Conservation (phyloP, 1,284 basidiomycete genomes). For the Moesziomyces sp. region DNA sequence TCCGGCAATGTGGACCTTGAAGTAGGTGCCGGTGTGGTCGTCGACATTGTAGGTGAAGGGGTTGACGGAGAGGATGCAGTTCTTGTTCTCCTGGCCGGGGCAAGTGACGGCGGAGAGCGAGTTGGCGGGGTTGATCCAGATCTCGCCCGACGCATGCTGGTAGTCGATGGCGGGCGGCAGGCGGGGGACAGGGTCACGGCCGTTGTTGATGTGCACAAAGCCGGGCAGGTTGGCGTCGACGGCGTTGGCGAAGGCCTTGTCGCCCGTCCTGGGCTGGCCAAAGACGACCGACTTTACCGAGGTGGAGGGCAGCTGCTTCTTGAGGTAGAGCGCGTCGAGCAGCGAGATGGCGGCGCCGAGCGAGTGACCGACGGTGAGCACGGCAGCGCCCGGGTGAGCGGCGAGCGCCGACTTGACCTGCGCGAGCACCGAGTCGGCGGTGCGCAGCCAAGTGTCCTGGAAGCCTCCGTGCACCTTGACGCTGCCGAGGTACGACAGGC, state of each 20-base stretch:
- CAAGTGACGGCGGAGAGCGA: slow-evolving; percentile 42
- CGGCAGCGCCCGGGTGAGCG: slow-evolving; percentile 29
- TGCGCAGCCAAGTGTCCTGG: slow-evolving; percentile 54
- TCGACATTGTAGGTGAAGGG: slow-evolving; percentile 28
- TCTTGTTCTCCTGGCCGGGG: slow-evolving; percentile 63
- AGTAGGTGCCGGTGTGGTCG: slow-evolving; percentile 61
- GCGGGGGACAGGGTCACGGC: slow-evolving; percentile 50
- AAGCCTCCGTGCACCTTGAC: slow-evolving; percentile 55
- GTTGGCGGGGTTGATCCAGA: slow-evolving; percentile 59
- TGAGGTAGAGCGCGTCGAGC: slow-evolving; percentile 50
- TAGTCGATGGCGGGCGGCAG: slow-evolving; percentile 51
- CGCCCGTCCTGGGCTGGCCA: slow-evolving; percentile 53
- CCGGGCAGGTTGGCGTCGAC: slow-evolving; percentile 50
- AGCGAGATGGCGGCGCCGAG: slow-evolving; percentile 58
- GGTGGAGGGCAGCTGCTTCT: slow-evolving; percentile 31
- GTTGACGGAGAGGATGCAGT: slow-evolving; percentile 50
- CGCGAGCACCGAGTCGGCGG: slow-evolving; percentile 41
- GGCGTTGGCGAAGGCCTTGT: slow-evolving; percentile 50
- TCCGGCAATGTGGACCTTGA: slow-evolving; percentile 58
- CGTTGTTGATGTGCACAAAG: slow-evolving; percentile 53
- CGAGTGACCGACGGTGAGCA: slow-evolving; percentile 58
- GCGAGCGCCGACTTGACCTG: slow-evolving; percentile 47
- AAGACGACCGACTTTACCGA: slow-evolving; percentile 46
- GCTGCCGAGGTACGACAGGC: slow-evolving; percentile 39
- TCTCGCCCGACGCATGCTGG: slow-evolving; percentile 51